Evolutionary conservation across 371 early-diverging fungal genomes (phyloP), one percentile per base, ranked within the genome.

Genomic region (Mortierella sp.): DNA sequence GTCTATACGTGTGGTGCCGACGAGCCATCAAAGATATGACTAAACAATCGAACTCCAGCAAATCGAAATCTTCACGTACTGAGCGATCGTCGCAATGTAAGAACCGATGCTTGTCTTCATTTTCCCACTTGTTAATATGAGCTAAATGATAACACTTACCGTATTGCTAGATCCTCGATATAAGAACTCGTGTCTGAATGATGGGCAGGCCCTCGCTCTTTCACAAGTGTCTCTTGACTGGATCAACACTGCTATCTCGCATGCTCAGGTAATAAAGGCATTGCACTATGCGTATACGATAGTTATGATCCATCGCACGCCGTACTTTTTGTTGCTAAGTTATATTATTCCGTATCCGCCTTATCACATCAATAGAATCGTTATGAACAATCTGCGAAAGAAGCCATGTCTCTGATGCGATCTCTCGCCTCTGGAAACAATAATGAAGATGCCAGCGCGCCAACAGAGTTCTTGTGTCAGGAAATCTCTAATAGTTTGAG

Each of bases 21-120:
- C 57, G 82, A 40, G 76, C 76, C 4, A 81, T 81, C 61, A 81
- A 81, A 57, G 82, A 81, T 43, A 66, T 81, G 76, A 72, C 72
- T 2, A 75, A 63, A 21, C 69, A 71, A 4, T 66, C 76, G 1
- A 61, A 41, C n/a, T 73, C 78, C 4, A 63, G 63, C 48, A 81
- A 65, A 57, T 81, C 82, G 1, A 75, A 75, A 19, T 62, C 68
- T 28, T 67, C 76, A 13, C 82, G 82, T n/a, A 59, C 81, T 21
- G 82, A 80, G 41, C 68, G 75, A 1, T 75, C 81, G 1, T 58
- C 62, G 0, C 75, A 74, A 69, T 75, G 81, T 74, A 69, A 52
- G 70, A 40, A 9, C 10, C 11, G 10, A 11, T 24, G 3, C 19
- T 28, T 47, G 21, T 36, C 22, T 15, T 1, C 22, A 33, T 3